Evolutionary conservation across 108 stramenopile species (phyloP).

Genomic region (Phaeodactylum tricornutum): DNA sequence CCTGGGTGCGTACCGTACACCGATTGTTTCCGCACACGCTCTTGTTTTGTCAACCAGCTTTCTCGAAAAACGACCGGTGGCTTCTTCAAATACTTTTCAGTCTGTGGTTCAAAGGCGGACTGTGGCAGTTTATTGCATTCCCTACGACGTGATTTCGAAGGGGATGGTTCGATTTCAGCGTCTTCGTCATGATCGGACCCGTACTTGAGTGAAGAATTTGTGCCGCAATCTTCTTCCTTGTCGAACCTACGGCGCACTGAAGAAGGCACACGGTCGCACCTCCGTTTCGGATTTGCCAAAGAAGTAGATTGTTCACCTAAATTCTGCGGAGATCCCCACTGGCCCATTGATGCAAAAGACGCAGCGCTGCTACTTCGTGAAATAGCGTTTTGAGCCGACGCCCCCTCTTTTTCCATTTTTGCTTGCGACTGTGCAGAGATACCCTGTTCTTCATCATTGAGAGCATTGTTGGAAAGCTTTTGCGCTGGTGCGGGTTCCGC

Average conservation of each 20-base stretch:
- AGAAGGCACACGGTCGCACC: no score
- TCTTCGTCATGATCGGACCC: neutral
- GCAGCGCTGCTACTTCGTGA: neutral
- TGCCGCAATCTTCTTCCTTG: neutral
- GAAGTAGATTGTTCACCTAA: no score
- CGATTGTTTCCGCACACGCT: slow-evolving; percentile 68
- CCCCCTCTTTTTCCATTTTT: no score
- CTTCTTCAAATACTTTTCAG: slow-evolving; percentile 6
- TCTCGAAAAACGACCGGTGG: slow-evolving; percentile 90
- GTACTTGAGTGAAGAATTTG: neutral
- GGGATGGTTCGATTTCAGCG: neutral
- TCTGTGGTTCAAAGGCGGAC: neutral
- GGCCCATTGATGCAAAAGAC: slow-evolving; percentile 11
- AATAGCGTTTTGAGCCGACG: no score
- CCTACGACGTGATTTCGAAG: no score
- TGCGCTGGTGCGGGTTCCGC: no score
- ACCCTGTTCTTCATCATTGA: no score
- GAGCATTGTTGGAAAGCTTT: no score
- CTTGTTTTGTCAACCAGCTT: slow-evolving; percentile 85
- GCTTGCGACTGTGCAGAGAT: no score
- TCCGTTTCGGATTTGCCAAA: no score
- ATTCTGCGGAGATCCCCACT: slow-evolving; percentile 12
- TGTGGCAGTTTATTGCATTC: no score
- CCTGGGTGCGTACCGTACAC: slow-evolving; percentile 76
- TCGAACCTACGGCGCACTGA: neutral